phyloP scores from a whole-genome alignment of 495 filamentous ascomycete species.

The Penicillium odoratum region DNA sequence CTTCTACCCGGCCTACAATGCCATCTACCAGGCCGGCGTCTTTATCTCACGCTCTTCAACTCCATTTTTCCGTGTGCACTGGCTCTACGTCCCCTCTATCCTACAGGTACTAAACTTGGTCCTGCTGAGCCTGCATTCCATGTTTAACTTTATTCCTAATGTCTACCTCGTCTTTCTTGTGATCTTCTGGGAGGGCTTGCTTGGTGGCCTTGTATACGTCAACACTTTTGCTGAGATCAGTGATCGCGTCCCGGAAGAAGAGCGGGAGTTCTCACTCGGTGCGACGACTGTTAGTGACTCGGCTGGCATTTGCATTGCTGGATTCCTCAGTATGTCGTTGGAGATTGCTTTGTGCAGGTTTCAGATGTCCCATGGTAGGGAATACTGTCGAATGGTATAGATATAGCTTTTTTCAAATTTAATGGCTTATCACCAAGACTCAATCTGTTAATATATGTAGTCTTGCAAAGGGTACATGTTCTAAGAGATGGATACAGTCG shows the following conservation, averaged over 20 bases:
- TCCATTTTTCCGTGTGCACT: slow-evolving; percentile 78
- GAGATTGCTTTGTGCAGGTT: slow-evolving; percentile 80
- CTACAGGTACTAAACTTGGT: slow-evolving; percentile 79
- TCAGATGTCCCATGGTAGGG: slow-evolving; percentile 74
- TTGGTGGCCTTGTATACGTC: slow-evolving; percentile 90
- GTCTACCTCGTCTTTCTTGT: slow-evolving; percentile 80
- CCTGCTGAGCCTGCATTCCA: slow-evolving; percentile 70
- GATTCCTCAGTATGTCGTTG: slow-evolving; percentile 80
- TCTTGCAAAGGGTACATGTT: no score
- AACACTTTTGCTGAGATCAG: slow-evolving; percentile 93
- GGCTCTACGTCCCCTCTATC: slow-evolving; percentile 79
- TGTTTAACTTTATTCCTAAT: slow-evolving; percentile 76
- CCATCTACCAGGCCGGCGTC: slow-evolving; percentile 91
- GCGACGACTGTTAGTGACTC: slow-evolving; percentile 93
- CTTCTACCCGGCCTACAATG: slow-evolving; percentile 92
- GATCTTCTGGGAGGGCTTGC: slow-evolving; percentile 92
- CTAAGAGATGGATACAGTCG: no score
- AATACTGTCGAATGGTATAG: slow-evolving; percentile 63
- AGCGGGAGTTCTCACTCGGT: slow-evolving; percentile 86
- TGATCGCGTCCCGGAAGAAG: slow-evolving; percentile 69
- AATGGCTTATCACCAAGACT: background rate
- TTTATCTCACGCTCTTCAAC: slow-evolving; percentile 90
- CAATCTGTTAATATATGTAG: no score
- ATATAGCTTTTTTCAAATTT: background rate
- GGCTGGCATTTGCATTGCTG: slow-evolving; percentile 85